Evolutionary conservation across 768 basidiomycete genomes (phyloP).

Genomic region (Chlorophyllum brunneum): DNA sequence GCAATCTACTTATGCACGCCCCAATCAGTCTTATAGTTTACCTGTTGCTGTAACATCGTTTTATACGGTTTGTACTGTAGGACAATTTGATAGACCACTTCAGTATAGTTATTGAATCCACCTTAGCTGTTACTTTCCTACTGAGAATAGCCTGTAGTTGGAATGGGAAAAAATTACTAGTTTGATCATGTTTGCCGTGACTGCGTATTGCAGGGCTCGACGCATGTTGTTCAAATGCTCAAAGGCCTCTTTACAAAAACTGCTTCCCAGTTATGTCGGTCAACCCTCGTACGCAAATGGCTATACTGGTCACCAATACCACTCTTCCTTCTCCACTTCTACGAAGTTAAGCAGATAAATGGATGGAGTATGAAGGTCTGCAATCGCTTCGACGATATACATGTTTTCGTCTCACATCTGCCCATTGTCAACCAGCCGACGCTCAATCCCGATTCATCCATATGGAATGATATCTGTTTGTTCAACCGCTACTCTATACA

Average conservation of each 20-base stretch:
- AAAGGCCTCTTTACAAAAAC: neutral
- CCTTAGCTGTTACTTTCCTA: no score
- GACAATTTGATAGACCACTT: no score
- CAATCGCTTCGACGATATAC: neutral
- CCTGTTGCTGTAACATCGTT: slow-evolving; percentile 2
- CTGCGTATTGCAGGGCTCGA: no score
- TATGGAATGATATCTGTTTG: slow-evolving; percentile 56
- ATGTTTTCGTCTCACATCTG: neutral
- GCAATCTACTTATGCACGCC: neutral
- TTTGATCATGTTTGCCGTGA: neutral
- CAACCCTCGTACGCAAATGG: slow-evolving; percentile 18
- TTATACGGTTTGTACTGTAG: no score
- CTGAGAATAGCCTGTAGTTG: no score
- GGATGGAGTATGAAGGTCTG: slow-evolving; percentile 76
- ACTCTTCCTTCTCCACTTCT: slow-evolving; percentile 46
- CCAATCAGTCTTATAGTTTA: neutral
- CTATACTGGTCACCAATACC: slow-evolving; percentile 60
- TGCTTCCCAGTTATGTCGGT: neutral
- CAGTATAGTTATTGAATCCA: no score
- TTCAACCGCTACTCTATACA: slow-evolving; percentile 52
- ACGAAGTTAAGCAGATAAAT: slow-evolving; percentile 47
- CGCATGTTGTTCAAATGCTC: slow-evolving; percentile 2
- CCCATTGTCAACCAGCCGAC: slow-evolving; percentile 46
- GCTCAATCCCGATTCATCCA: slow-evolving; percentile 67
- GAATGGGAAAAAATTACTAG: no score